These are phyloP conservation scores for Anthostomella pinea DNA, from an alignment of 2,329 filamentous ascomycete species.

Conservation along the genomic window DNA sequence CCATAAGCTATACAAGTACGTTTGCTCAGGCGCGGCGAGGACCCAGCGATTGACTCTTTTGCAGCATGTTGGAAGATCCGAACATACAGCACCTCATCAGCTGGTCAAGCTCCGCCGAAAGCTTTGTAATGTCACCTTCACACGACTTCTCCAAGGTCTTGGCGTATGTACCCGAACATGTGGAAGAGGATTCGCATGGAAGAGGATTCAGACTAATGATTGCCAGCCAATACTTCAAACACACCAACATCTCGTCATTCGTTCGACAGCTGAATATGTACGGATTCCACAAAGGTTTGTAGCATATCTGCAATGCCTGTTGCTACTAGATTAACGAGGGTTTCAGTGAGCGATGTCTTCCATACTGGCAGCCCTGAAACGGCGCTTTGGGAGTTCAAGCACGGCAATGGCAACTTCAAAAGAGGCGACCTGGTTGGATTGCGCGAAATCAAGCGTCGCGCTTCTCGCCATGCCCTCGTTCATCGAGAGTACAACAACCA, in stretches of 20 bases:
- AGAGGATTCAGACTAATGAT: slow-evolving; percentile 20
- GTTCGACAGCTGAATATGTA: slow-evolving; percentile 99
- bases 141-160: slow-evolving; percentile 97
- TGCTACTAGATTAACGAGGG: slow-evolving; percentile 21
- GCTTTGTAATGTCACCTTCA: slow-evolving; percentile 98
- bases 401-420: slow-evolving; percentile 96
- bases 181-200: neutral
- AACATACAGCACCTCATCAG: slow-evolving; percentile 94
- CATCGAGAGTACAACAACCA: slow-evolving; percentile 84
- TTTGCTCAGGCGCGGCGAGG: slow-evolving; percentile 1
- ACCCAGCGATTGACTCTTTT: slow-evolving; percentile 14
- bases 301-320: slow-evolving; percentile 2
- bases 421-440: slow-evolving; percentile 87
- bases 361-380: slow-evolving; percentile 92
- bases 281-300: slow-evolving; percentile 92
- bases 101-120: slow-evolving; percentile 90
- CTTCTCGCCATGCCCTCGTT: slow-evolving; percentile 88
- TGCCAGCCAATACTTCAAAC: slow-evolving; percentile 93
- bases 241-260: slow-evolving; percentile 98
- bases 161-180: slow-evolving; percentile 64
- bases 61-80: slow-evolving; percentile 92
- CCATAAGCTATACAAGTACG: slow-evolving; percentile 97
- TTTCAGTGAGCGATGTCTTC: slow-evolving; percentile 91
- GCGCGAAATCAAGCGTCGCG: slow-evolving; percentile 91
- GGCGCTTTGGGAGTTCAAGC: slow-evolving; percentile 97